Evolutionary conservation across 768 basidiomycete species (phyloP).

Genomic region (Boletellus ananas): DNA sequence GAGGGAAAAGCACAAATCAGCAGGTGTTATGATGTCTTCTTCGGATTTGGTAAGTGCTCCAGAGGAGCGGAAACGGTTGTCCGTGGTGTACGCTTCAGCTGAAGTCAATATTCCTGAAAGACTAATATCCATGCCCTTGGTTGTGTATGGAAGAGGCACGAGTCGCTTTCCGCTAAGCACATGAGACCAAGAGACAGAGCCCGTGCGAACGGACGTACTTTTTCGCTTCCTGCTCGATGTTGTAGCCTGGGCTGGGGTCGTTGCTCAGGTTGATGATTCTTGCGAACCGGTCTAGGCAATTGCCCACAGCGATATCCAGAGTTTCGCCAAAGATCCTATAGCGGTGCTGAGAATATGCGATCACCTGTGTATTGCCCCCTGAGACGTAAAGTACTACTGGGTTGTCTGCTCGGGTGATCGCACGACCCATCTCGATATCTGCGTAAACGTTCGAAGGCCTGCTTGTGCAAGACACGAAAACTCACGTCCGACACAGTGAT

Average conservation of each 20-base stretch:
- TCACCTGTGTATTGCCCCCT: constrained; percentile 98
- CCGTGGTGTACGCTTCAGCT: constrained; percentile 80
- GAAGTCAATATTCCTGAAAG: constrained; percentile 92
- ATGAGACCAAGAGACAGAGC: constrained; percentile 3
- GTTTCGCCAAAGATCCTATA: constrained; percentile 99
- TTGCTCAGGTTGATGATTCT: constrained; percentile 92
- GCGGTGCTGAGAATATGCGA: constrained; percentile 95
- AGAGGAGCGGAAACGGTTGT: constrained; percentile 74
- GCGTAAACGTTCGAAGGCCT: constrained; percentile 1
- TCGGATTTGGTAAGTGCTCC: constrained; percentile 34
- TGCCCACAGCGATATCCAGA: constrained; percentile 98
- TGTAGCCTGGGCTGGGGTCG: constrained; percentile 94
- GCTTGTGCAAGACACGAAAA: not conserved
- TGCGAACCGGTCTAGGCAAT: constrained; percentile 96
- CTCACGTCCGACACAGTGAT: constrained; percentile 97
- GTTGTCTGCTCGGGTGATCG: constrained; percentile 91
- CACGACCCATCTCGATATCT: constrained; percentile 99
- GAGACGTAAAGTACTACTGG: constrained; percentile 98
- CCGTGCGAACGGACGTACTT: constrained; percentile 44
- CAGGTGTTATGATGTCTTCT: constrained; percentile 80
- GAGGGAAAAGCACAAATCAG: constrained; percentile 95
- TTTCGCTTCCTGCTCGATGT: constrained; percentile 95
- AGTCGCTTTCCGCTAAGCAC: constrained; percentile 72
- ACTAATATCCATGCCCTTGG: constrained; percentile 98
- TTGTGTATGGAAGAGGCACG: constrained; percentile 85